Base-by-base conservation (phyloP, 169 alveolate genomes). In the Eimeria falciformis region DNA sequence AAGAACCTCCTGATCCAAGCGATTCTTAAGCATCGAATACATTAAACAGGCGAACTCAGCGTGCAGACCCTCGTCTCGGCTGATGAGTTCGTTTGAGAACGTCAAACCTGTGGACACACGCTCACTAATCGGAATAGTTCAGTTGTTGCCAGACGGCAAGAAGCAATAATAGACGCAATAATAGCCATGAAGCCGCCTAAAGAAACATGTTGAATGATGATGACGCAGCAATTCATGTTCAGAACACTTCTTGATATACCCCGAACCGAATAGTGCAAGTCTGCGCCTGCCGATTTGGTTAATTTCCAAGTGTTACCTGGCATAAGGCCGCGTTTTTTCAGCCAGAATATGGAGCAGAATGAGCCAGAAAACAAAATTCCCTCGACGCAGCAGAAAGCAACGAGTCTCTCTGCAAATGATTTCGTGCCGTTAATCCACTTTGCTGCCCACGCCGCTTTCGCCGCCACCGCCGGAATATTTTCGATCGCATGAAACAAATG, bases 21-120 rank as follows among this genome's bases (percentile, higher is more conserved):
- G 65, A 94, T 97, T 96, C 91, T 95, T 95, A 33, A 99, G 95
- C 92, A 97, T 95, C 68, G 97, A 96, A 97, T 99, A 98, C 50
- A 98, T 94, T 77, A 98, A 95, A 95, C 99, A 98, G 29, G 99
- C 99, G 93, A 99, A 99, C 94, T 99, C 99, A 23, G 99, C 99
- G 95, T 99, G 99, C 58, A 99, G 95, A 2, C 99, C 99, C 96
- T 99, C 99, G 93, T 99, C 99, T 89, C 99, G 97, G 43, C 99
- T 95, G 75, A 99, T 99, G 65, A 99, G 96, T 95, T 99, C 99
- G 96, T 99, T 98, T 91, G 98, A 96, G 93, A 97, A 98, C 5
- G 99, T 98, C 33, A 98, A 97, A 5, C 99, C 85, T 75, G 66
- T 43, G n/a, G 29, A 75, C 5, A n/a, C n/a, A n/a, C n/a, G n/a